Percentiles rank a stretch among this genome's conserved stretches.
These are phyloP conservation scores for Fusarium protoensiforme DNA, from an alignment of 2,329 filamentous ascomycete genomes.

Conservation along the genomic window DNA sequence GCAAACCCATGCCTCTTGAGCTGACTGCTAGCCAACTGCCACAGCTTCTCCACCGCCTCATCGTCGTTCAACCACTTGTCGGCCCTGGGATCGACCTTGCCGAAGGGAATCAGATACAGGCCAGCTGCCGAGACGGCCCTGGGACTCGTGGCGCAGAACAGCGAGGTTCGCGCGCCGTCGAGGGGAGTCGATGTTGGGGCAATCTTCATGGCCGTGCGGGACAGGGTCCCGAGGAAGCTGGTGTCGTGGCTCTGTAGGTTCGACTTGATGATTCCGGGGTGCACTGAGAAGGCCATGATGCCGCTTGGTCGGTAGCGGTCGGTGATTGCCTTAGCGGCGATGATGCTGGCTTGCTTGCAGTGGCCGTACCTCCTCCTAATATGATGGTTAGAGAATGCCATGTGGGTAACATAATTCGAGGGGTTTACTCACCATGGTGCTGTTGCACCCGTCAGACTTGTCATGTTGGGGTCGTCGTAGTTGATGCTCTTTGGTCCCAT, in stretches of 20 bases:
- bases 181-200: conserved; percentile 22
- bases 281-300: conserved; percentile 39
- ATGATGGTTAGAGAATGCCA: background rate
- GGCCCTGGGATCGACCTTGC: conserved; percentile 23
- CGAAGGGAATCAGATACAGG: conserved; percentile 29
- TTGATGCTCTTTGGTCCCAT: conserved; percentile 33
- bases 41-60: conserved; percentile 21
- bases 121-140: conserved; percentile 16
- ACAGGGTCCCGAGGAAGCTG: conserved; percentile 23
- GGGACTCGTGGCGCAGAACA: conserved; percentile 35
- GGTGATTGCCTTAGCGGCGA: conserved; percentile 29
- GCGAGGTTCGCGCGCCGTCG: conserved; percentile 35
- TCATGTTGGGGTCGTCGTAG: conserved; percentile 38
- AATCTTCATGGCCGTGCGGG: conserved; percentile 28
- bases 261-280: conserved; percentile 37
- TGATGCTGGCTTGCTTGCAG: conserved; percentile 37
- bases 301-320: conserved; percentile 31
- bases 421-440: conserved; percentile 20
- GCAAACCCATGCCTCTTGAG: conserved; percentile 14
- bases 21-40: conserved; percentile 15
- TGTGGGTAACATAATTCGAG: rapidly evolving
- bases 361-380: conserved; percentile 33
- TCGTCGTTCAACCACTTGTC: conserved; percentile 36
- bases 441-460: conserved; percentile 16
- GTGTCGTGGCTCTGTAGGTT: conserved; percentile 29